Conservation (phyloP, 345 rosid species). For the Excoecaria agallocha region DNA sequence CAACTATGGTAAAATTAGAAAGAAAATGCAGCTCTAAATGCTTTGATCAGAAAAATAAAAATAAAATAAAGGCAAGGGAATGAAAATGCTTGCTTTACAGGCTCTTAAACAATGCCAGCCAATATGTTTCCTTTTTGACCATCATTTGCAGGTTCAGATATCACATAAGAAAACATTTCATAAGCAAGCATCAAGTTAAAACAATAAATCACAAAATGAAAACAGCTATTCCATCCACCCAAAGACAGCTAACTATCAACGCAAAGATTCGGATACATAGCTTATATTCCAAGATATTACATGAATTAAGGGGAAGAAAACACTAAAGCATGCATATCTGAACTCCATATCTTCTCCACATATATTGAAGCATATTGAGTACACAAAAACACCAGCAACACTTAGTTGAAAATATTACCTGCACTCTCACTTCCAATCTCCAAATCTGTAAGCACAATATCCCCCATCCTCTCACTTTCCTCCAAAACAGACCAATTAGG, state of each 20-base stretch:
- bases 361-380: background rate
- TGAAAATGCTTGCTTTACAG: no score
- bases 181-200: no score
- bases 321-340: background rate
- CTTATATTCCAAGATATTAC: background rate
- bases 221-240: no score
- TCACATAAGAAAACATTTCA: no score
- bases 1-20: no score
- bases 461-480: constrained; percentile 46
- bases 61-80: no score
- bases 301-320: background rate
- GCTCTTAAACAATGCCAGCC: no score
- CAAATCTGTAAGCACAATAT: constrained; percentile 27
- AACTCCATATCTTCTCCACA: background rate
- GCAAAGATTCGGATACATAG: background rate
- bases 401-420: background rate
- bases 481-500: constrained; percentile 83
- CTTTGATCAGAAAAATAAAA: no score
- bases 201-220: no score
- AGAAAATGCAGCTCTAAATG: no score
- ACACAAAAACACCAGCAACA: background rate
- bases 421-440: background rate
- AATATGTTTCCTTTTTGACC: no score
- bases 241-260: background rate
- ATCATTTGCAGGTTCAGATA: no score